Evolutionary conservation across 495 filamentous ascomycete species (phyloP).

Genomic region (Hypoxylon subgilvum): DNA sequence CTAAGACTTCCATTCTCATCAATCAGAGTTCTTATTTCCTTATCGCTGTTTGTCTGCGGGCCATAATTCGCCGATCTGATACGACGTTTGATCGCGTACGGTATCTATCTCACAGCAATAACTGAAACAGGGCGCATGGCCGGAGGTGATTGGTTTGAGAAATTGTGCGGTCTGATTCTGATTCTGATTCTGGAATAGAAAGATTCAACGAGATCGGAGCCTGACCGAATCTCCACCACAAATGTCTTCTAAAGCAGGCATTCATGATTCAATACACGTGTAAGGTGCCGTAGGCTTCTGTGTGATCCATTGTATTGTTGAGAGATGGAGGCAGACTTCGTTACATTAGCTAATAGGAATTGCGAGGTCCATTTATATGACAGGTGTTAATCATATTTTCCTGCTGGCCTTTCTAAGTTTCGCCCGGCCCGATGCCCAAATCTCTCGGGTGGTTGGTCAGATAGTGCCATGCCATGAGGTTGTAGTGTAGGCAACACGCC

Average conservation of each 20-base stretch:
- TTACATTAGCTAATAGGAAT: conserved; percentile 34
- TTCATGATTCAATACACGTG: neutral
- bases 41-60: conserved; percentile 29
- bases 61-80: conserved; percentile 33
- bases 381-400: conserved; percentile 23
- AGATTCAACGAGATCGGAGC: conserved; percentile 39
- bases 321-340: conserved; percentile 19
- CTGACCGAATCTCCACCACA: conserved; percentile 27
- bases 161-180: conserved; percentile 32
- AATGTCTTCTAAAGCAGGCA: neutral
- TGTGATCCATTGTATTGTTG: neutral
- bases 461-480: no score
- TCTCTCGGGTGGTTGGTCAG: conserved; percentile 5
- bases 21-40: conserved; percentile 21
- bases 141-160: conserved; percentile 19
- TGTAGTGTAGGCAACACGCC: no score
- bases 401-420: conserved; percentile 4
- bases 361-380: conserved; percentile 33
- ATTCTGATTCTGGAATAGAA: no score
- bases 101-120: conserved; percentile 19
- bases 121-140: conserved; percentile 27
- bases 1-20: conserved; percentile 8
- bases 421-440: conserved; percentile 3
- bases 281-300: neutral
- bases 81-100: conserved; percentile 34